These are phyloP conservation scores for Pseudogymnoascus sp. DNA, from an alignment of 2,329 filamentous ascomycete genomes.

Conservation along the genomic window DNA sequence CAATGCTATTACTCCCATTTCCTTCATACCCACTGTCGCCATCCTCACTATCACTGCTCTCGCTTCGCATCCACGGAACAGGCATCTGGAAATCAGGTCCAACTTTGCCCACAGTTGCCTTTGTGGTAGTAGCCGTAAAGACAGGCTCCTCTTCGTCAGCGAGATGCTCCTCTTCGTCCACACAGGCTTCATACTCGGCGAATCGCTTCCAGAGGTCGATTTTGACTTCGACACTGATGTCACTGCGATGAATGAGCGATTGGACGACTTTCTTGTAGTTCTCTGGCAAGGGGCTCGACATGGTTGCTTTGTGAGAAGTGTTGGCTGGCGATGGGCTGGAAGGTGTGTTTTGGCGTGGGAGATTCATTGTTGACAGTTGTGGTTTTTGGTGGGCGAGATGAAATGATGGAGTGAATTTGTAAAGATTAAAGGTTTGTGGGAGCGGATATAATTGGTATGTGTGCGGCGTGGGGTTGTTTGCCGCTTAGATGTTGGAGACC, in stretches of 20 bases:
- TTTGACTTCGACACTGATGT: not conserved
- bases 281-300: not conserved
- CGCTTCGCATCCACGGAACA: not conserved
- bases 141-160: not conserved
- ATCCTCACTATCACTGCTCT: not conserved
- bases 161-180: not conserved
- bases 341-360: not conserved
- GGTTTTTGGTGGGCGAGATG: not conserved
- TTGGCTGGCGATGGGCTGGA: not conserved
- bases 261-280: not conserved
- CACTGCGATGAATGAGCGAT: not conserved
- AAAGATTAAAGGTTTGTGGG: not conserved
- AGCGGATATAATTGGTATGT: not conserved
- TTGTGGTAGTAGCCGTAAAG: not conserved
- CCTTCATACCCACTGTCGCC: not conserved
- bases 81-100: not conserved
- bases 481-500: not conserved
- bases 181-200: not conserved
- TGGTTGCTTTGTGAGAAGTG: not conserved
- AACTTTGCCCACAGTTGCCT: not conserved
- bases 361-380: not conserved
- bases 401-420: not conserved
- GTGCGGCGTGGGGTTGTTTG: not conserved
- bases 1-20: not conserved
- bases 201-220: slow-evolving; percentile 1